A percentile compares a stretch with the other conserved stretches of the same genome.
These are phyloP conservation scores for Rutstroemia sp. DNA, from an alignment of 2,329 filamentous ascomycete genomes.

Conservation along the genomic window DNA sequence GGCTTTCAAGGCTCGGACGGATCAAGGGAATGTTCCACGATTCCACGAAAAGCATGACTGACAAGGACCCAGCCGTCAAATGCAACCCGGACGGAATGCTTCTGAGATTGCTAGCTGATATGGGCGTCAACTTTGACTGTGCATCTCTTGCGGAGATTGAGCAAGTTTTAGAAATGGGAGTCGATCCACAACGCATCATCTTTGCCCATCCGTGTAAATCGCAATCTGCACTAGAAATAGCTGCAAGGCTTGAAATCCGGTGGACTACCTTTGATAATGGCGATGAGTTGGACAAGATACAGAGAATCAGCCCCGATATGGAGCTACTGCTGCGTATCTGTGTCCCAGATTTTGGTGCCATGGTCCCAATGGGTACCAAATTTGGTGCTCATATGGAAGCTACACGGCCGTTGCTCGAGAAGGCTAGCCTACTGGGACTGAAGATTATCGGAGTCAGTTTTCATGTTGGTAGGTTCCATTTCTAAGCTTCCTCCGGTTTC, in stretches of 20 bases:
- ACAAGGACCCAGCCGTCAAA: neutral
- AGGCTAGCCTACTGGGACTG: neutral
- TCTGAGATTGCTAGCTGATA: neutral
- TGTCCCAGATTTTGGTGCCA: neutral
- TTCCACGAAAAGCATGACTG: neutral
- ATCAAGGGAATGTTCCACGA: neutral
- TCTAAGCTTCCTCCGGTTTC: too few relatives aligned
- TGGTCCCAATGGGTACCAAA: neutral
- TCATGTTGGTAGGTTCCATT: too few relatives aligned
- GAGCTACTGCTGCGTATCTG: neutral
- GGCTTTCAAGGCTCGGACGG: neutral
- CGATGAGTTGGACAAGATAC: neutral
- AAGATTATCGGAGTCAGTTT: neutral
- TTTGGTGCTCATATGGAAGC: neutral
- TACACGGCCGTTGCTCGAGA: neutral
- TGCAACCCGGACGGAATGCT: neutral
- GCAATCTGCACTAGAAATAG: neutral
- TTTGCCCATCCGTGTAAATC: neutral
- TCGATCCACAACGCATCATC: neutral
- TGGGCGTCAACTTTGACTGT: too few relatives aligned
- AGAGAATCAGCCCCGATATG: neutral
- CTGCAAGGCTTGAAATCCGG: neutral
- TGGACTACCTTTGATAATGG: neutral
- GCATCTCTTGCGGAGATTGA: neutral
- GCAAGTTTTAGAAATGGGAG: neutral